Evolutionary conservation across 371 early-diverging fungal species (phyloP), one percentile per base, ranked within the genome.

Genomic region (Thermomucor indicae-seudaticae): DNA sequence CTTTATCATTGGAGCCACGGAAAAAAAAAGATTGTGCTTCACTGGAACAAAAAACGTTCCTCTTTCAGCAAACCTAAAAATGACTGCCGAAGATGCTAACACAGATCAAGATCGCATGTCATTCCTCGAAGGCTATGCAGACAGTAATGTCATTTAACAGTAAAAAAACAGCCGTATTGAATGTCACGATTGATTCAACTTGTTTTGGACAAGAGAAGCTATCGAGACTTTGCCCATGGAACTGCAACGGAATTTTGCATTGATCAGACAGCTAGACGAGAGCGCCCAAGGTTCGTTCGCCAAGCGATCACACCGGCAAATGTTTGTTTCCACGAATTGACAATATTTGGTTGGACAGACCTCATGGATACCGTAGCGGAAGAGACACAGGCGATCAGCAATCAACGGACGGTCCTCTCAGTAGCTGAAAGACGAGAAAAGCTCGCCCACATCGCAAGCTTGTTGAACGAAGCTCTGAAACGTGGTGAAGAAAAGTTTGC

Each of bases 401-500:
- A 76, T 19, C 57, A 55, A 45, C 55, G 60, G 20, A 60, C 58
- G n/a, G 50, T 56, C 19, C 39, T 75, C 16, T 51, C 68, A 4
- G 53, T 60, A 32, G 75, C 85, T 49, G 79, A 85, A 49, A 66
- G 86, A 41, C 63, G 68, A 25, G 66, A 78, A 53, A 55, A 70
- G 29, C 68, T 95, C 44, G 67, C 70, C 43, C 66, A 62, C 11
- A 74, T 96, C 39, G 69, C 78, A 24, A 79, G 66, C 20, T 57
- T 82, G 39, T 67, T 90, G 22, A 72, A 75, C 4, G 88, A 88
- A 30, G 81, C 81, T 12, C 59, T 93, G 17, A 88, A 92, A 57
- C 88, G 92, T 57, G 93, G 94, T 20, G 95, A 95, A 64, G 95
- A 95, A 35, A 97, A 96, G 51, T 90, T 95, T 6, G 86, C 90